Conservation (phyloP, 306 rosid species). For the Glycyrrhiza uralensis region DNA sequence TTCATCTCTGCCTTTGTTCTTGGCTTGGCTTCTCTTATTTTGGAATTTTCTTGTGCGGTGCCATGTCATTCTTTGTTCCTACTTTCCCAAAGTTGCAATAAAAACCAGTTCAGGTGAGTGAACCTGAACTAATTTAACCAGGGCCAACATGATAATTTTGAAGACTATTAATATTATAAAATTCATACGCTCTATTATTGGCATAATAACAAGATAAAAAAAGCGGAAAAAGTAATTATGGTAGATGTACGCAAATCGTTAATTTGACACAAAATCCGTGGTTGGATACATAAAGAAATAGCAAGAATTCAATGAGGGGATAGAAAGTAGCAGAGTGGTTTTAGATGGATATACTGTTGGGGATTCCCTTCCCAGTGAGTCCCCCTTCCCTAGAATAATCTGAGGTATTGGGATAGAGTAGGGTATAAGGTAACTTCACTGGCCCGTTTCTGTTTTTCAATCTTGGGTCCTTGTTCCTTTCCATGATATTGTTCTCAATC, state of each 20-base stretch:
- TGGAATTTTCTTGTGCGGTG: neutral
- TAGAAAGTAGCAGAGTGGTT: neutral
- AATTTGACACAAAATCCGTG: neutral
- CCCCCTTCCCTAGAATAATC: constrained; percentile 63
- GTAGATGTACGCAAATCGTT: neutral
- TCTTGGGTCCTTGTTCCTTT: constrained; percentile 51
- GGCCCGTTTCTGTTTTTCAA: constrained; percentile 81
- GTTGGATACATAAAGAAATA: neutral
- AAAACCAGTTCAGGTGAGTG: neutral
- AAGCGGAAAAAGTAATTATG: neutral
- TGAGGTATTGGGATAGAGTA: constrained; percentile 79
- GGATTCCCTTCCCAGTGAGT: constrained; percentile 92
- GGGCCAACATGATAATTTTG: neutral
- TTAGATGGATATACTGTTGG: constrained; percentile 80
- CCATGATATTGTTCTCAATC: constrained; percentile 57
- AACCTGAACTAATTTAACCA: neutral
- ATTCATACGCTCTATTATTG: neutral
- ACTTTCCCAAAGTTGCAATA: neutral
- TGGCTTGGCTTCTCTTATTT: neutral
- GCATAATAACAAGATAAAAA: neutral
- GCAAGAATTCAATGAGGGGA: neutral
- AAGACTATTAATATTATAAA: neutral
- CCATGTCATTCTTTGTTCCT: neutral
- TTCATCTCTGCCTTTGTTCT: neutral
- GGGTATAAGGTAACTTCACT: constrained; percentile 67